Evolutionary conservation across 2,329 filamentous ascomycete species (phyloP).

Genomic region (Fonsecaea erecta): DNA sequence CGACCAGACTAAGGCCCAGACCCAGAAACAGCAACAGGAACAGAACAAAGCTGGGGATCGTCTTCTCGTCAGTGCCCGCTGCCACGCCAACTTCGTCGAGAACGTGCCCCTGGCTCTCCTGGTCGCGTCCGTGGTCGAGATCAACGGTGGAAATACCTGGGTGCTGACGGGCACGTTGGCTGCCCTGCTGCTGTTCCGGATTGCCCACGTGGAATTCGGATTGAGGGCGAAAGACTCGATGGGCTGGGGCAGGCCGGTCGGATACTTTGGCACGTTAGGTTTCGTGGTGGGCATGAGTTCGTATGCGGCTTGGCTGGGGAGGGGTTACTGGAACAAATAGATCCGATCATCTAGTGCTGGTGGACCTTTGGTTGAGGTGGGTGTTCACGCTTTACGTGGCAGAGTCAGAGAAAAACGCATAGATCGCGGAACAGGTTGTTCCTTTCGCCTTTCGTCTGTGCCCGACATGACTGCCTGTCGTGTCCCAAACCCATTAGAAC

Average conservation of each 20-base stretch:
- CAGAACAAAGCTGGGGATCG: too few species aligned
- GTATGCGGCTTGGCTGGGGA: slow-evolving; percentile 40
- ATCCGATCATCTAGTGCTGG: too few species aligned
- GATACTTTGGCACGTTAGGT: slow-evolving; percentile 38
- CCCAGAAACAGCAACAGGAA: slow-evolving; percentile 14
- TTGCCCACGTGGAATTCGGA: slow-evolving; percentile 49
- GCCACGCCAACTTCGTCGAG: slow-evolving; percentile 51
- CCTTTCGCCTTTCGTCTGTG: too few species aligned
- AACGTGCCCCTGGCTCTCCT: slow-evolving; percentile 50
- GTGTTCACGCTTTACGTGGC: too few species aligned
- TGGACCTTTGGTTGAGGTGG: too few species aligned
- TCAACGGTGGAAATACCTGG: slow-evolving; percentile 51
- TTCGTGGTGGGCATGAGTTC: slow-evolving; percentile 39
- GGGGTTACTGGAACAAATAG: slow-evolving; percentile 42
- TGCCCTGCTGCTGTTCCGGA: slow-evolving; percentile 45
- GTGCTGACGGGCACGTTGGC: slow-evolving; percentile 47
- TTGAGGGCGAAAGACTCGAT: slow-evolving; percentile 40
- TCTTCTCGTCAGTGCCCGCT: slow-evolving; percentile 45
- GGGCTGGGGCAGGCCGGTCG: slow-evolving; percentile 38
- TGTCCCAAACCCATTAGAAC: too few species aligned
- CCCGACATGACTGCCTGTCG: too few species aligned
- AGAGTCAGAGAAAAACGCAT: too few species aligned
- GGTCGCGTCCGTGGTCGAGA: slow-evolving; percentile 48
- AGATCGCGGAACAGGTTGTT: too few species aligned
- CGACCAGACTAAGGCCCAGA: slow-evolving; percentile 17